phyloP scores from a whole-genome alignment of 192 early-diverging fungal genomes.

The Backusella luteola region DNA sequence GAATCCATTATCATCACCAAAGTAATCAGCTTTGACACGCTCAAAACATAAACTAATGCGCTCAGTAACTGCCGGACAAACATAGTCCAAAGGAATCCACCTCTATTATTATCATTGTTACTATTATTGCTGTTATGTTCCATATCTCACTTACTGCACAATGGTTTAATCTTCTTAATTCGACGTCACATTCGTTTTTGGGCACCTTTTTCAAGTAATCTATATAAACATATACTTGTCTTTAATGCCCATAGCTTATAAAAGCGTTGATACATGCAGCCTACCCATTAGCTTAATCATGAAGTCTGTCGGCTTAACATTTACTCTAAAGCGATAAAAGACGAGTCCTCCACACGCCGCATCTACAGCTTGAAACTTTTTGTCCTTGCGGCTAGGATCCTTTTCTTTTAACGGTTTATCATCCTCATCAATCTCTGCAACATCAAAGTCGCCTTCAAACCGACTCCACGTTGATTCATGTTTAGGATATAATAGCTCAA shows the following conservation, averaged over 20 bases:
- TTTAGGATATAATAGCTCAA: conserved; percentile 22
- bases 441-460: conserved; percentile 27
- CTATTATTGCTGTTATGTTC: neutral
- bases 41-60: conserved; percentile 29
- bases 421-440: conserved; percentile 20
- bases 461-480: conserved; percentile 30
- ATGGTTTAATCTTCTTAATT: conserved; percentile 13
- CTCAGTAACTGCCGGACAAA: conserved; percentile 34
- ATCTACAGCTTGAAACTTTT: conserved; percentile 47
- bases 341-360: conserved; percentile 46
- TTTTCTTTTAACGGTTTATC: neutral
- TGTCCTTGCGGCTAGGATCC: conserved; percentile 18
- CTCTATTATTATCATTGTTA: conserved; percentile 13
- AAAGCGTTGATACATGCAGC: no score
- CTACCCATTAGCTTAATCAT: conserved; percentile 42
- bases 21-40: neutral
- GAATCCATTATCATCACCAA: neutral
- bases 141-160: conserved; percentile 19
- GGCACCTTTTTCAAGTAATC: conserved; percentile 22
- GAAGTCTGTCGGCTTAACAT: conserved; percentile 41
- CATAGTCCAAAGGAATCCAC: conserved; percentile 40
- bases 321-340: conserved; percentile 46
- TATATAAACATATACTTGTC: neutral
- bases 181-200: conserved; percentile 11
- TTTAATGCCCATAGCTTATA: no score